Evolutionary conservation across 306 rosid species (phyloP).

Genomic region (Lagenaria siceraria): DNA sequence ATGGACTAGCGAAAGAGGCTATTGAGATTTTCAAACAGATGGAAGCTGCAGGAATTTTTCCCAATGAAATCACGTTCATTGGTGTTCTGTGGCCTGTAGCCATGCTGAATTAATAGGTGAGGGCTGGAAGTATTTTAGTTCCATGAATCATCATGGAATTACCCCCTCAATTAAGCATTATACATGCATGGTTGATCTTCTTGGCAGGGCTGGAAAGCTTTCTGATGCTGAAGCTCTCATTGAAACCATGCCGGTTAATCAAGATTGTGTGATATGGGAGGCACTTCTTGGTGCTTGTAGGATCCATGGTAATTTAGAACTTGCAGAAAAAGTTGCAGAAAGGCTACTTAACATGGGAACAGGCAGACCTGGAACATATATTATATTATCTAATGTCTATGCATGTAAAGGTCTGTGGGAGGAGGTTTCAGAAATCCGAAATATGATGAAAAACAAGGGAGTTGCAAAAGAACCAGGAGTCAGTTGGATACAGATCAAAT

Average conservation of each 20-base stretch:
- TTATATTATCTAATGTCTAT: conserved; percentile 10
- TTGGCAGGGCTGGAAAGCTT: conserved; percentile 17
- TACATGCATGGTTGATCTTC: conserved; percentile 28
- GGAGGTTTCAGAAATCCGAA: conserved; percentile 8
- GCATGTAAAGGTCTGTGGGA: conserved; percentile 9
- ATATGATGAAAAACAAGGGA: conserved; percentile 7
- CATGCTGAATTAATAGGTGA: conserved; percentile 17
- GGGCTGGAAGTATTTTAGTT: conserved; percentile 19
- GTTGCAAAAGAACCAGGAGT: conserved; percentile 19
- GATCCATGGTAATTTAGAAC: conserved; percentile 15
- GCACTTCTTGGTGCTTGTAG: conserved; percentile 20
- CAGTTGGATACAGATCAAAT: conserved; percentile 22
- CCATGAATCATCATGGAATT: conserved; percentile 20
- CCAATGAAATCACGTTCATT: conserved; percentile 13
- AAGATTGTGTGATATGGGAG: conserved; percentile 19
- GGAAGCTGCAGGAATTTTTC: conserved; percentile 13
- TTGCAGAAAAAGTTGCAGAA: conserved; percentile 16
- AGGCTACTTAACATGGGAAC: conserved; percentile 13
- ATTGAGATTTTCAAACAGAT: conserved; percentile 17
- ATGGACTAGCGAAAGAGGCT: conserved; percentile 16
- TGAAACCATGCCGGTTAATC: conserved; percentile 12
- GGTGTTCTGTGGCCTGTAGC: conserved; percentile 27
- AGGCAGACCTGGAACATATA: conserved; percentile 11
- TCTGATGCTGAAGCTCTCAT: conserved; percentile 19
- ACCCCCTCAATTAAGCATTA: conserved; percentile 19